phyloP scores from a whole-genome alignment of 1,139 yeast genomes.

The Saccharomyces pastorianus region DNA sequence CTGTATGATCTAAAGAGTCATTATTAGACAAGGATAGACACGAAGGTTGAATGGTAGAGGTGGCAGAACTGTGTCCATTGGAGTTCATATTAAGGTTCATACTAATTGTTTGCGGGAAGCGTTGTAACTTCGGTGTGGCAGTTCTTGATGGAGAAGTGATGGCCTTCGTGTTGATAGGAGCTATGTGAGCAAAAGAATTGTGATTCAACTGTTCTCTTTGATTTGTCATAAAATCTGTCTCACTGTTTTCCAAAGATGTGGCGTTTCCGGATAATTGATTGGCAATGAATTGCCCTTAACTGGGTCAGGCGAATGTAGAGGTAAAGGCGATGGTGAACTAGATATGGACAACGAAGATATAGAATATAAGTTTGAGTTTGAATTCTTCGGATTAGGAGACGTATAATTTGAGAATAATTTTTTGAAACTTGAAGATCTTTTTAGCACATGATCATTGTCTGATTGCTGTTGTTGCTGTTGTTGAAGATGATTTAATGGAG shows the following conservation, averaged over 20 bases:
- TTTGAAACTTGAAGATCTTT: conserved; percentile 20
- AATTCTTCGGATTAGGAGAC: not conserved
- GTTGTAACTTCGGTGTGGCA: not conserved
- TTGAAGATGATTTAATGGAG: conserved; percentile 5
- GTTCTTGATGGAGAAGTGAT: conserved; percentile 3
- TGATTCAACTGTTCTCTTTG: not conserved
- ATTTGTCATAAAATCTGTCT: not conserved
- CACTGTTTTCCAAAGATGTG: conserved; percentile 7
- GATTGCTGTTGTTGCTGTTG: conserved; percentile 15
- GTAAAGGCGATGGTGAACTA: conserved; percentile 3
- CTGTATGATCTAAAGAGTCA: not conserved
- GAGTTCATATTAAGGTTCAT: not conserved
- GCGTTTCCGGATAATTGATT: conserved; percentile 17
- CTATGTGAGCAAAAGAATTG: conserved; percentile 1
- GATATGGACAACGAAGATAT: conserved; percentile 3
- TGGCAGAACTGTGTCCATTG: not conserved
- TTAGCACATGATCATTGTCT: conserved; percentile 2
- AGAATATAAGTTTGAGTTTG: not conserved
- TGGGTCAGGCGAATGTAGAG: not conserved
- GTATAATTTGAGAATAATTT: conserved; percentile 7
- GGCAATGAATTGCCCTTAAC: not conserved
- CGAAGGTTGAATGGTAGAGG: not conserved
- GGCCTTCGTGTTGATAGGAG: conserved; percentile 6
- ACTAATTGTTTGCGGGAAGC: not conserved
- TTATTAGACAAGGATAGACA: not conserved